Conservation (phyloP, 148 eudicot species). For the Vaccinium vitisidaea region DNA sequence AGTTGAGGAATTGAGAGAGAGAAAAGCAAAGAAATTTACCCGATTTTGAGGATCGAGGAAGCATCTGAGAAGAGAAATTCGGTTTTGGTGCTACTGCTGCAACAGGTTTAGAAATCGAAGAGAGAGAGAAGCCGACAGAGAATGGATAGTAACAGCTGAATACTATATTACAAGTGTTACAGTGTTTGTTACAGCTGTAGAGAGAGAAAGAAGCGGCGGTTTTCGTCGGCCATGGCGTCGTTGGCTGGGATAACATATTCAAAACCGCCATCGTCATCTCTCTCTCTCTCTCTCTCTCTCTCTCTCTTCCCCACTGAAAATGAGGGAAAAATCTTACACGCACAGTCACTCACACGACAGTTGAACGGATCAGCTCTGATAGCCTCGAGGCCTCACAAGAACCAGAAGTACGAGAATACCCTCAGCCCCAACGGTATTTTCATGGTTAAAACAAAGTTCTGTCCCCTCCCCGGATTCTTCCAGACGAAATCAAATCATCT, state of each 20-base stretch:
- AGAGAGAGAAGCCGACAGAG: neutral
- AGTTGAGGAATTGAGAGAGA: neutral
- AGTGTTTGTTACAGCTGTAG: neutral
- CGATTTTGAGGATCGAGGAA: slow-evolving; percentile 16
- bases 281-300: slow-evolving; percentile 14
- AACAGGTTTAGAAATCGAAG: slow-evolving; percentile 16
- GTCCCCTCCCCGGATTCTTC: too few species aligned
- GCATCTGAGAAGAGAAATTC: slow-evolving; percentile 12
- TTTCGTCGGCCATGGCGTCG: slow-evolving; percentile 14
- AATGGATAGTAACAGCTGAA: neutral
- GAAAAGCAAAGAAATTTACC: slow-evolving; percentile 18
- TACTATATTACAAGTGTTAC: neutral
- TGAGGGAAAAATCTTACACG: neutral
- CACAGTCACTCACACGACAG: neutral
- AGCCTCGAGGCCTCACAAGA: slow-evolving; percentile 4
- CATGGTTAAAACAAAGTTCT: too few species aligned
- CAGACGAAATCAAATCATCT: too few species aligned
- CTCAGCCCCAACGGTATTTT: neutral
- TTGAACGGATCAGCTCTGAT: slow-evolving; percentile 4
- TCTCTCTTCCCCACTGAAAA: slow-evolving; percentile 7
- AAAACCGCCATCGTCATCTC: slow-evolving; percentile 35
- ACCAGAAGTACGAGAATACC: neutral
- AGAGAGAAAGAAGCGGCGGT: slow-evolving; percentile 4
- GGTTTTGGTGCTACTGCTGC: neutral
- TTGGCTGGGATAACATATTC: slow-evolving; percentile 29